Base-by-base conservation (phyloP, 2,329 filamentous ascomycete species). In the Curvularia hawaiiensis region DNA sequence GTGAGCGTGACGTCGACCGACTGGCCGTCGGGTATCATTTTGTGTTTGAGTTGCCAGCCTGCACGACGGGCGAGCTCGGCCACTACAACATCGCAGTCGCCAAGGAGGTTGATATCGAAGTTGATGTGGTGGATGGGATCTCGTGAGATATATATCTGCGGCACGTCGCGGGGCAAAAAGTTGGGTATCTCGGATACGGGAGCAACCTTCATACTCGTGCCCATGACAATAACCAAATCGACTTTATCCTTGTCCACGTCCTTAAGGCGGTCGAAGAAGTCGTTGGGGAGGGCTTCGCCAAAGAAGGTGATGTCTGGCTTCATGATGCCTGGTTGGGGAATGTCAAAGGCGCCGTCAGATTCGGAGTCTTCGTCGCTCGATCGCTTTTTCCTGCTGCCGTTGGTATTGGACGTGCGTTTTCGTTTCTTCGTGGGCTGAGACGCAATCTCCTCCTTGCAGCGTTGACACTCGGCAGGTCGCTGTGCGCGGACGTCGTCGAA, bases 231-330 rank as follows among this genome's bases (percentile, higher is more conserved):
- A 65, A 98, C 90, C 16, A 99, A 84, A 74, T 99, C 95, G 1
- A 90, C 91, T 56, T 85, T 82, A 62, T 91, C 86, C 58, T 87
- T 87, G 76, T 99, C 95, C 66, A 91, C 85, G 59, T 91, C 84
- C n/a, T 90, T 87, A 14, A 98, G 84, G 8, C 93, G 89, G 49
- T 86, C 82, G 56, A 90, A 90, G 77, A 99, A 99, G 65, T 87
- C 85, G 66, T 91, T 87, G 0, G 94, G 93, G 1, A 99, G 87
- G 50, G 88, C 84, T 79, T 99, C 95, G 66, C 94, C 94, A 70
- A 98, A 98, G 80, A 99, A 98, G 46, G 92, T 98, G 72, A 99
- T 98, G 79, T 98, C 94, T 9, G 95, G 95, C 83, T 86, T 97
- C 92, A 96, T 96, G 73, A 96, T 87, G 55, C 91, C 92, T 2